Base-by-base conservation (phyloP, 2,329 filamentous ascomycete species). In the Pseudovirgaria hyperparasitica region DNA sequence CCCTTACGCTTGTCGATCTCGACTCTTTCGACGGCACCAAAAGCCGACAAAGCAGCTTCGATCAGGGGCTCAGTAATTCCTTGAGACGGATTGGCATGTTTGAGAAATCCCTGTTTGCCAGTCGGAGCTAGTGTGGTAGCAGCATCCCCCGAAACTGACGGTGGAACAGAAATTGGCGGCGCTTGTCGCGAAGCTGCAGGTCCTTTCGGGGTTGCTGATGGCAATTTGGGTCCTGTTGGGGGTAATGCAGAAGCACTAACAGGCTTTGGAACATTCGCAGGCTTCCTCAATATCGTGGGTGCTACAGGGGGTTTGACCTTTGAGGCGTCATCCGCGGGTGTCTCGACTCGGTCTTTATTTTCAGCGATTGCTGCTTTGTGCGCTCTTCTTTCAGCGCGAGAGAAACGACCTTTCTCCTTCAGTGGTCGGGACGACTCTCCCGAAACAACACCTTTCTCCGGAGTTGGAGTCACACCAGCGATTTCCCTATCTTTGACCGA, bases 1-100 rank as follows among this genome's bases (percentile, higher is more conserved):
- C 85, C 85, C 52, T 94, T 94, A 44, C 86, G 80, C 52, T 85
- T 86, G 49, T 96, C 87, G 28, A 96, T 87, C 42, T 94, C 87
- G 11, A 93, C 82, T 38, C 73, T 78, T 1, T 71, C 71, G 23
- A 94, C 70, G 2, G 69, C 53, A 2, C 87, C 87, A 41, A 84
- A 92, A 0, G 59, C 54, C 23, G 75, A 67, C 47, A 96, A 72
- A 1, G 80, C 75, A 39, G 78, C 69, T 41, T 78, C 75, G 2
- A 96, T 70, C 0, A 85, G 57, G 0, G 76, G 60, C 46, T 94
- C 87, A 0, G 84, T 94, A 24, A 94, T 81, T 9, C 87, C 87
- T 48, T 94, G 87, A 0, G 85, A 90, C 8, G 82, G 73, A 47
- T 92, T 93, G 25, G 62, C 62, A 35, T 66, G 62, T 36, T 66